Conservation (phyloP, 2,329 filamentous ascomycete genomes). For the Cytospora schulzeri region DNA sequence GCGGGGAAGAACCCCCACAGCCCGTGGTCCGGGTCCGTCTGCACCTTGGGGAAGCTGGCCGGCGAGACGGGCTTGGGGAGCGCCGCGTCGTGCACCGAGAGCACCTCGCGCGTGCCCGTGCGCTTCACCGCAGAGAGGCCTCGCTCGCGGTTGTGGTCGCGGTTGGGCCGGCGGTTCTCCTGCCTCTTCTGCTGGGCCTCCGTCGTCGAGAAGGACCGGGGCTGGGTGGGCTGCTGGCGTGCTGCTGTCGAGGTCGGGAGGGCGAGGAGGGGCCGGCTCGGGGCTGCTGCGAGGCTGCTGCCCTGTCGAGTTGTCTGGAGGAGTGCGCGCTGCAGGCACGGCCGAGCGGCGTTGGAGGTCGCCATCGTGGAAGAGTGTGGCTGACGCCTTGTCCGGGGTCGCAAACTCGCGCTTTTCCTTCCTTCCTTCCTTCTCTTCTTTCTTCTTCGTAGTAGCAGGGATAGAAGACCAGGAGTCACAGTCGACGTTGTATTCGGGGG, state of each 20-base stretch:
- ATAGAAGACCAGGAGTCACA: background rate
- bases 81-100: conserved; percentile 71
- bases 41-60: conserved; percentile 59
- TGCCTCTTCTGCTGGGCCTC: conserved; percentile 34
- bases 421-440: background rate
- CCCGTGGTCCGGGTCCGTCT: conserved; percentile 75
- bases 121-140: conserved; percentile 81
- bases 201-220: conserved; percentile 38
- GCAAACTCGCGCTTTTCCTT: background rate
- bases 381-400: background rate
- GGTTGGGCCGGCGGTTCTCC: conserved; percentile 32
- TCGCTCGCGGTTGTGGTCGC: conserved; percentile 78
- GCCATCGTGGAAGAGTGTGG: conserved; percentile 19
- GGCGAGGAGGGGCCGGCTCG: conserved; percentile 3
- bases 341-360: conserved; percentile 17
- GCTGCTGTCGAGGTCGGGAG: conserved; percentile 5
- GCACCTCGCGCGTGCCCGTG: conserved; percentile 72
- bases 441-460: background rate
- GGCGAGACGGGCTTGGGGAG: conserved; percentile 65
- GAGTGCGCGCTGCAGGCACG: conserved; percentile 22
- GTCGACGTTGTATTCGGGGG: background rate
- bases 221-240: conserved; percentile 4
- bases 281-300: conserved; percentile 18
- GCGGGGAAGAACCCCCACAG: conserved; percentile 88
- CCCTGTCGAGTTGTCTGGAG: conserved; percentile 22